A percentile compares a stretch with the other conserved stretches of the same genome.
Conservation (phyloP, 1,139 yeast genomes). For the Blastobotrys capitulatus region DNA sequence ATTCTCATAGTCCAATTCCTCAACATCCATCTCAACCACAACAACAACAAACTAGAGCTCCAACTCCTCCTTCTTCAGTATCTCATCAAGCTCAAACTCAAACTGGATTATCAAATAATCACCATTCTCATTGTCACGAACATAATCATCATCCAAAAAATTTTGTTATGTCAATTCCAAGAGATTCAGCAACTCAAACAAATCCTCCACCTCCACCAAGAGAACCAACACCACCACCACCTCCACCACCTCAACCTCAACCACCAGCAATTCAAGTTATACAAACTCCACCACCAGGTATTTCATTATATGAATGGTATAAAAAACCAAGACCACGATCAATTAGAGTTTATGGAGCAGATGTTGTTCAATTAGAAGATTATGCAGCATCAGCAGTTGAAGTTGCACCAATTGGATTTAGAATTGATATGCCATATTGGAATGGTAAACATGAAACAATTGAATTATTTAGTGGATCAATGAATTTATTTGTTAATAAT, state of each 20-base stretch:
- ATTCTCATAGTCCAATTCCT: background rate
- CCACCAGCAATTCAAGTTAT: background rate
- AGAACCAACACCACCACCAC: background rate
- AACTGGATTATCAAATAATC: background rate
- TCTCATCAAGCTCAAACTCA: background rate
- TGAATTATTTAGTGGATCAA: conserved; percentile 9
- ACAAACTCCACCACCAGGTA: conserved; percentile 4
- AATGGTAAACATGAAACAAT: conserved; percentile 11
- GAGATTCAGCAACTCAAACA: conserved; percentile 4
- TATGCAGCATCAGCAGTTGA: conserved; percentile 8
- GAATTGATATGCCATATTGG: conserved; percentile 11
- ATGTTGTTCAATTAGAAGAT: conserved; percentile 9
- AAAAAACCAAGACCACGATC: conserved; percentile 7
- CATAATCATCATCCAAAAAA: background rate
- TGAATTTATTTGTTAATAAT: conserved; percentile 7
- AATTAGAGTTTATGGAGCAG: conserved; percentile 6
- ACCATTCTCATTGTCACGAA: background rate
- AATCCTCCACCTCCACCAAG: background rate
- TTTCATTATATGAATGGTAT: conserved; percentile 11
- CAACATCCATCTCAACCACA: background rate
- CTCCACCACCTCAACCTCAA: background rate
- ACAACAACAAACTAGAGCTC: background rate
- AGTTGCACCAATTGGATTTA: conserved; percentile 4
- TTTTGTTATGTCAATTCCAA: background rate
- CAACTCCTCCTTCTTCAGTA: background rate